Evolutionary conservation across 2,329 filamentous ascomycete genomes (phyloP).

Genomic region (Tolypocladium pustulatum): DNA sequence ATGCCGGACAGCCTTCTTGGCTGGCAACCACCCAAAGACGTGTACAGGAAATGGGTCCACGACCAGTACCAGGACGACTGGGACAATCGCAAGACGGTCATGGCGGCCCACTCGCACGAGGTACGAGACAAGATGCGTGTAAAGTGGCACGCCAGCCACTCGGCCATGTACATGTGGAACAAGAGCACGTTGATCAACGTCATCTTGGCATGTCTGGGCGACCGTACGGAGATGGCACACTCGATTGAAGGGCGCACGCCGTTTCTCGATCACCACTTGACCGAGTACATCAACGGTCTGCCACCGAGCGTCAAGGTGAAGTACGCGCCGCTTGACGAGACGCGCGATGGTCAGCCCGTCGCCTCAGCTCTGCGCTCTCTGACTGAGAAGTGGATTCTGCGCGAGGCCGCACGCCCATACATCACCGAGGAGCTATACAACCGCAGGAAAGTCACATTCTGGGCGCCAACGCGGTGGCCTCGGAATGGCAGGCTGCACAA

Average conservation of each 20-base stretch:
- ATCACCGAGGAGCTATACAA: conserved; percentile 40
- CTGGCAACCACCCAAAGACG: background rate
- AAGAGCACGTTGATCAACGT: conserved; percentile 12
- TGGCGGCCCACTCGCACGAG: background rate
- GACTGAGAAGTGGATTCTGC: conserved; percentile 39
- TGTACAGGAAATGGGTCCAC: background rate
- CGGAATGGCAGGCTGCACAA: conserved; percentile 30
- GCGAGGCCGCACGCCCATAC: conserved; percentile 37
- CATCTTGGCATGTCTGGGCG: conserved; percentile 19
- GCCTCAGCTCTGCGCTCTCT: conserved; percentile 12
- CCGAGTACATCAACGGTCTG: conserved; percentile 6
- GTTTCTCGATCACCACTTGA: conserved; percentile 17
- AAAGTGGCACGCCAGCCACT: conserved; percentile 4
- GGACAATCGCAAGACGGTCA: background rate
- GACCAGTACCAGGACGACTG: background rate
- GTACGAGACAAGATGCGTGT: background rate
- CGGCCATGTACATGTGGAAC: conserved; percentile 3
- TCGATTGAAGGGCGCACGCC: conserved; percentile 23
- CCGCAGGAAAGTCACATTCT: conserved; percentile 37
- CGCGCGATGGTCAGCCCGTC: background rate
- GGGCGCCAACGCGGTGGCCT: conserved; percentile 31
- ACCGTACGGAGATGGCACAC: conserved; percentile 25
- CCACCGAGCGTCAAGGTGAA: conserved; percentile 5
- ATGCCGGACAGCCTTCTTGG: background rate
- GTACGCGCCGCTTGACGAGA: background rate